Conservation (phyloP, 2,329 filamentous ascomycete species). For the Arthrocladium fulminans region DNA sequence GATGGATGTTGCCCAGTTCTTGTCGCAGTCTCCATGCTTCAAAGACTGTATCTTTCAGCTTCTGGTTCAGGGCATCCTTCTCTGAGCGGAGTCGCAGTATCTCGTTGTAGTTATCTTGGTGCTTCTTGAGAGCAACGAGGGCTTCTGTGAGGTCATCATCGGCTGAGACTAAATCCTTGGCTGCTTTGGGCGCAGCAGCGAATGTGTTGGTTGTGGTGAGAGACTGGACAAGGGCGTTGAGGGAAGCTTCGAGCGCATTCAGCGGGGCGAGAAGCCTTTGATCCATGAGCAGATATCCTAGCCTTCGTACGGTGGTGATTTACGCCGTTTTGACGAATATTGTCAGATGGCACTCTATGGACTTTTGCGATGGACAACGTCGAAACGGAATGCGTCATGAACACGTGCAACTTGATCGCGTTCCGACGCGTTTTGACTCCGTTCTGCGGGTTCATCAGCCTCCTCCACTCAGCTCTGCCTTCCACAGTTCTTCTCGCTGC, state of each 20-base stretch:
- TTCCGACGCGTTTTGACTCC: background rate
- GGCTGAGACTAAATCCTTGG: constrained; percentile 32
- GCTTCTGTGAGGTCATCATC: constrained; percentile 35
- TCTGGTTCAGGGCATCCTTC: constrained; percentile 32
- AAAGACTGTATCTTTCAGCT: constrained; percentile 34
- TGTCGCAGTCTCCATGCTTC: constrained; percentile 33
- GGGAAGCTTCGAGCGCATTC: constrained; percentile 33
- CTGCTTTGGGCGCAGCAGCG: constrained; percentile 33
- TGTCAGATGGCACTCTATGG: too few relatives aligned
- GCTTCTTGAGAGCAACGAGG: constrained; percentile 33
- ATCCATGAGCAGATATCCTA: constrained; percentile 31
- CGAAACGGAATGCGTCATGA: too few relatives aligned
- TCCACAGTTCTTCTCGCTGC: too few relatives aligned
- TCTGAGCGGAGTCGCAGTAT: constrained; percentile 35
- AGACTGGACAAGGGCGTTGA: constrained; percentile 34
- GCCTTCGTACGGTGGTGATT: too few relatives aligned
- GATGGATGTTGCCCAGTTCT: constrained; percentile 31
- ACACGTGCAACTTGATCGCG: too few relatives aligned
- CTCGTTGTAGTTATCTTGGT: constrained; percentile 37
- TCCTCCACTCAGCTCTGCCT: too few relatives aligned
- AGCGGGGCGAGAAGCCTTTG: constrained; percentile 31
- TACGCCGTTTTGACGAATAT: too few relatives aligned
- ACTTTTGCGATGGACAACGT: too few relatives aligned
- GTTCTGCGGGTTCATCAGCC: too few relatives aligned
- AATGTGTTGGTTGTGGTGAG: constrained; percentile 38